A percentile compares a stretch with the other conserved stretches of the same genome.
Evolutionary conservation across 345 rosid genomes (phyloP).

Genomic region (Pistacia integerrima): DNA sequence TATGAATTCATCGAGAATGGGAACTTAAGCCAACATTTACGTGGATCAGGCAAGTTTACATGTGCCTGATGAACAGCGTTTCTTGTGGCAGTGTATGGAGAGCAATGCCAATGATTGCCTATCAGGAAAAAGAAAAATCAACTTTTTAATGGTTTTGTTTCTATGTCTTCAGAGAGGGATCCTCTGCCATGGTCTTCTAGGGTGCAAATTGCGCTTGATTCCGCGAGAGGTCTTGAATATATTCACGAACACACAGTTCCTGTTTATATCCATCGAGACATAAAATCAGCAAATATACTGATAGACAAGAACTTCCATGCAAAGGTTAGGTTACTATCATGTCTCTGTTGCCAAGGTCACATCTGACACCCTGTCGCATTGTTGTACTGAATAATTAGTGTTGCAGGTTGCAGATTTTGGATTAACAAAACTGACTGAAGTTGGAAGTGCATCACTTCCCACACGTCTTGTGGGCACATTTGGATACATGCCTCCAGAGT

Average conservation of each 20-base stretch:
- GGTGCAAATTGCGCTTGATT: constrained; percentile 97
- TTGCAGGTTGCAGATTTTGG: constrained; percentile 97
- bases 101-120: constrained; percentile 9
- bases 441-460: constrained; percentile 65
- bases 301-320: constrained; percentile 84
- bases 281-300: constrained; percentile 92
- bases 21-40: constrained; percentile 88
- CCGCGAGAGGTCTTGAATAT: constrained; percentile 98
- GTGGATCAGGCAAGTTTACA: constrained; percentile 64
- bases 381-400: constrained; percentile 10
- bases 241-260: constrained; percentile 98
- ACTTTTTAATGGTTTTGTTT: constrained; percentile 15
- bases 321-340: constrained; percentile 75
- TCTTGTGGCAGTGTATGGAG: constrained; percentile 1
- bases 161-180: constrained; percentile 58
- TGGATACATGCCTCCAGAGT: constrained; percentile 99
- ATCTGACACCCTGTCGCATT: constrained; percentile 11
- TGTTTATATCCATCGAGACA: constrained; percentile 95
- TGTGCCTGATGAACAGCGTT: neutral
- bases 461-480: constrained; percentile 93
- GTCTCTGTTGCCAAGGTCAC: constrained; percentile 4
- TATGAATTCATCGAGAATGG: constrained; percentile 94
- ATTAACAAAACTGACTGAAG: constrained; percentile 82
- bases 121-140: neutral
- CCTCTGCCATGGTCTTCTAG: constrained; percentile 79